Conservation (phyloP, 768 basidiomycete genomes). For the Chlorophyllum brunneum region DNA sequence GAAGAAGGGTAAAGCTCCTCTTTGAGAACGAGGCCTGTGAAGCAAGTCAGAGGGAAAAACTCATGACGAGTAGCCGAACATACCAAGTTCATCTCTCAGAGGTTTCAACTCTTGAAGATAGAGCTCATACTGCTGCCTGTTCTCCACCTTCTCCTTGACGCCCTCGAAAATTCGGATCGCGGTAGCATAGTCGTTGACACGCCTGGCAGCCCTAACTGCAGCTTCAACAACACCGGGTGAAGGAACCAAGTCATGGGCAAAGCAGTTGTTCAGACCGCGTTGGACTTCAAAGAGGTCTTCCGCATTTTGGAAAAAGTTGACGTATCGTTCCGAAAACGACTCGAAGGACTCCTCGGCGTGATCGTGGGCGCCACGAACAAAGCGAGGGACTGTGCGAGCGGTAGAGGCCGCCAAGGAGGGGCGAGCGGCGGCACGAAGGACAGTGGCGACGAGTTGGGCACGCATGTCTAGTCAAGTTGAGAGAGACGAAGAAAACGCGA, state of each 20-base stretch:
- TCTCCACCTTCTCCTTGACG: constrained; percentile 96
- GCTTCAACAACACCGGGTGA: constrained; percentile 81
- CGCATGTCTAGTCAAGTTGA: constrained; percentile 39
- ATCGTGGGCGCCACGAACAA: constrained; percentile 46
- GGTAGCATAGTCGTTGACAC: constrained; percentile 96
- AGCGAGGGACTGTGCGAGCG: constrained; percentile 35
- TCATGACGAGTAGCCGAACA: constrained; percentile 15
- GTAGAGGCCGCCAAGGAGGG: constrained; percentile 36
- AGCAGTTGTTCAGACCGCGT: constrained; percentile 99
- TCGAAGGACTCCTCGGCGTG: constrained; percentile 93
- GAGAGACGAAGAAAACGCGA: constrained; percentile 17
- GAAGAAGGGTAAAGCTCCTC: constrained; percentile 42
- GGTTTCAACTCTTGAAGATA: constrained; percentile 90
- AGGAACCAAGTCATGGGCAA: constrained; percentile 96
- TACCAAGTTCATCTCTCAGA: constrained; percentile 90
- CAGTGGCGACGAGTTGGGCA: constrained; percentile 54
- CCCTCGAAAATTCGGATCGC: constrained; percentile 97
- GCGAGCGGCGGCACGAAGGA: constrained; percentile 57
- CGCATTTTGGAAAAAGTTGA: constrained; percentile 87
- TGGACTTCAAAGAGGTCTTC: constrained; percentile 99
- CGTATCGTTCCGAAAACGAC: constrained; percentile 90
- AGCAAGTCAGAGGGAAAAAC: background rate
- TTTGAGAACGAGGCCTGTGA: constrained; percentile 35
- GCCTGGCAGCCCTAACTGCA: constrained; percentile 80
- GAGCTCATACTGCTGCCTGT: constrained; percentile 89